Conservation (phyloP, 2,329 filamentous ascomycete species). For the Talaromyces sp. region DNA sequence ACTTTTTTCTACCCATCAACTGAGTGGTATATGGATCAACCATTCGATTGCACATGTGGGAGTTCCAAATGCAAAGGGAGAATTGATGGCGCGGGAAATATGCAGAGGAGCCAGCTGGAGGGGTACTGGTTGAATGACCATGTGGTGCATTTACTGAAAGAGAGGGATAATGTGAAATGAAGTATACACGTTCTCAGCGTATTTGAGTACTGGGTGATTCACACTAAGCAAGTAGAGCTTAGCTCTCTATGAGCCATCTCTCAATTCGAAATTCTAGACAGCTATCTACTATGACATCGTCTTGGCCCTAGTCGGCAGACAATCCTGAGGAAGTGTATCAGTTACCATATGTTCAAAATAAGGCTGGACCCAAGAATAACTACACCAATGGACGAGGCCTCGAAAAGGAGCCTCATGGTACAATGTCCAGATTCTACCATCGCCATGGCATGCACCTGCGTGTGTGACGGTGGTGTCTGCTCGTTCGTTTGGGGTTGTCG, state of each 20-base stretch:
- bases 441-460: no score
- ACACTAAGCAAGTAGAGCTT: neutral
- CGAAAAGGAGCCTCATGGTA: neutral
- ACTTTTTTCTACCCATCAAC: constrained; percentile 4
- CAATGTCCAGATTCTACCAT: neutral
- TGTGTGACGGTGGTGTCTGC: no score
- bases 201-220: neutral
- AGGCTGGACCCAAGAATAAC: neutral
- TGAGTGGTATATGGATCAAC: constrained; percentile 1
- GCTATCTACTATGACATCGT: neutral
- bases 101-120: neutral
- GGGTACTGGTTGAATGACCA: neutral
- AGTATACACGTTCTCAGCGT: neutral
- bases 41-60: constrained; percentile 1
- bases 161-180: neutral
- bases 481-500: no score
- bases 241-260: neutral
- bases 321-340: neutral
- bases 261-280: neutral
- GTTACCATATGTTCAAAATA: neutral
- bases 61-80: neutral
- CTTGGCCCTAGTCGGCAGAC: neutral
- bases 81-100: neutral
- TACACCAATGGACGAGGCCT: neutral
- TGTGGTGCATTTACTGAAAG: neutral